phyloP scores from a whole-genome alignment of 805 yeast genomes.

The Pichia nakasei region DNA sequence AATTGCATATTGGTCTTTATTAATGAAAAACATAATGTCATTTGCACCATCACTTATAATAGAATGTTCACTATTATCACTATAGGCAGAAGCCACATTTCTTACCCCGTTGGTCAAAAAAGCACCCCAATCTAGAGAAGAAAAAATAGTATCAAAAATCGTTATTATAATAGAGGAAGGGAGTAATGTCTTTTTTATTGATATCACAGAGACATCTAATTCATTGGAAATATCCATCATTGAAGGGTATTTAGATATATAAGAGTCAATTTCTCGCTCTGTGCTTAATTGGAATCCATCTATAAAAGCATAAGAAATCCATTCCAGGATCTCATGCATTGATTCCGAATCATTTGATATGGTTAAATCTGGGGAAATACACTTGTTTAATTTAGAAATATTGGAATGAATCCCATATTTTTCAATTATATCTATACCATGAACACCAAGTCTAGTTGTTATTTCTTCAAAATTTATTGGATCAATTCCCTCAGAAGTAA shows the following conservation, averaged over 20 bases:
- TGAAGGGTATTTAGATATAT: conserved; percentile 20
- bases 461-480: conserved; percentile 3
- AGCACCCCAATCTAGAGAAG: conserved; percentile 17
- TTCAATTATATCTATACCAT: not conserved
- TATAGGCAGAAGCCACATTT: conserved; percentile 22
- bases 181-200: not conserved
- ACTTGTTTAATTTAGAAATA: conserved; percentile 6
- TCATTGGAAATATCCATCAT: conserved; percentile 6
- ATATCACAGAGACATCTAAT: not conserved
- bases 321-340: conserved; percentile 20
- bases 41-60: conserved; percentile 25
- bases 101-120: conserved; percentile 22
- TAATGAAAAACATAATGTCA: conserved; percentile 15
- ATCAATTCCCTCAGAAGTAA: too few species aligned
- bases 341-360: conserved; percentile 16
- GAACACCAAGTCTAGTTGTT: not conserved
- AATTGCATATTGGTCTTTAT: conserved; percentile 13
- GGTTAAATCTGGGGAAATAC: conserved; percentile 15
- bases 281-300: conserved; percentile 20
- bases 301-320: conserved; percentile 23
- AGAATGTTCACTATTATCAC: conserved; percentile 20
- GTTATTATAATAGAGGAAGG: not conserved
- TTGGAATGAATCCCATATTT: not conserved
- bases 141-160: not conserved
- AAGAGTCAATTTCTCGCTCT: conserved; percentile 11